Conservation (phyloP, 192 early-diverging fungal species). For the Chytriomyces confervae region DNA sequence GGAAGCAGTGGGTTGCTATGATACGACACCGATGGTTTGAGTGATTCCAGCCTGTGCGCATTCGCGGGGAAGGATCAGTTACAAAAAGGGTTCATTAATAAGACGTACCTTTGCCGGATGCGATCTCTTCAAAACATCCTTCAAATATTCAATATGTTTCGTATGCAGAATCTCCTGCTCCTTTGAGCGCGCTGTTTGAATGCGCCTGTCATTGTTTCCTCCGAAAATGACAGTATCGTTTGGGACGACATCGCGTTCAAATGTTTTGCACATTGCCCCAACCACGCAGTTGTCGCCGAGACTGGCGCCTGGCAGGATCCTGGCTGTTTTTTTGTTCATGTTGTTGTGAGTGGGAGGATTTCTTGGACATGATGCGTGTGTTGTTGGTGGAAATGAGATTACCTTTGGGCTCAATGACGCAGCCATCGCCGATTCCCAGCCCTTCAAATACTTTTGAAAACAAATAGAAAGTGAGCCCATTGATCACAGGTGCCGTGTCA, state of each 20-base stretch:
- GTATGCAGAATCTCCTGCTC: constrained; percentile 62
- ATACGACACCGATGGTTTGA: constrained; percentile 23
- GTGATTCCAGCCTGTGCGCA: constrained; percentile 9
- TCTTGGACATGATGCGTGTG: too few species aligned
- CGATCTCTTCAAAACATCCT: constrained; percentile 53
- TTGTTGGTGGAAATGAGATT: constrained; percentile 1
- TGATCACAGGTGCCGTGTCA: neutral
- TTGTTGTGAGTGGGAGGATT: neutral
- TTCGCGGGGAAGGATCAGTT: neutral
- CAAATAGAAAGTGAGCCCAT: constrained; percentile 40
- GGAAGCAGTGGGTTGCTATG: neutral
- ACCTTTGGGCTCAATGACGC: constrained; percentile 72
- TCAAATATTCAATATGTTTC: constrained; percentile 75
- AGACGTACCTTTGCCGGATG: constrained; percentile 22
- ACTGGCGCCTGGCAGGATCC: constrained; percentile 58
- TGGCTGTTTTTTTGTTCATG: constrained; percentile 45
- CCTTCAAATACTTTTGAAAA: constrained; percentile 61
- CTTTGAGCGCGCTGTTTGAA: constrained; percentile 51
- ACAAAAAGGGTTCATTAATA: neutral
- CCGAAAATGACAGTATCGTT: constrained; percentile 76
- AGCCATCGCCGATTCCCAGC: constrained; percentile 64
- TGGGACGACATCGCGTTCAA: constrained; percentile 60
- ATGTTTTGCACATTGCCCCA: constrained; percentile 69
- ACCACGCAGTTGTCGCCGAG: constrained; percentile 76
- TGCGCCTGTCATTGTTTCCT: constrained; percentile 54